These are phyloP conservation scores for Talaromyces nanjingensis DNA, from an alignment of 495 filamentous ascomycete genomes.

Conservation along the genomic window DNA sequence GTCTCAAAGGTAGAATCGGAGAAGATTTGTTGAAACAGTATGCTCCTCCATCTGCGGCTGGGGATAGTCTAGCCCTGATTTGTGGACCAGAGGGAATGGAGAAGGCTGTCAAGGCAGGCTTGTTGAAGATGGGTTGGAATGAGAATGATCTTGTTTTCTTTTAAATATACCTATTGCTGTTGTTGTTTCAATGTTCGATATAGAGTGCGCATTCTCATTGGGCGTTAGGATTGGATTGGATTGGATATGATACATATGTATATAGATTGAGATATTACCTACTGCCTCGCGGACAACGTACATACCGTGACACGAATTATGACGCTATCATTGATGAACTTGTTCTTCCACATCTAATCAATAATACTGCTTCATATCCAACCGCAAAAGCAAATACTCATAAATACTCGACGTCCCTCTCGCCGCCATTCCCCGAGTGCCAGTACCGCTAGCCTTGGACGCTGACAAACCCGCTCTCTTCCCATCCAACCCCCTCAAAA, in stretches of 20 bases:
- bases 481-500: constrained; percentile 37
- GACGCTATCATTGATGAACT: not conserved
- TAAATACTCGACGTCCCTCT: constrained; percentile 34
- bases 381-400: constrained; percentile 38
- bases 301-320: not conserved
- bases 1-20: constrained; percentile 62
- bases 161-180: constrained; percentile 24
- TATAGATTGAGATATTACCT: not conserved
- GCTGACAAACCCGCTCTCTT: constrained; percentile 30
- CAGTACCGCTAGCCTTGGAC: constrained; percentile 18
- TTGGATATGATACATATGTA: not conserved
- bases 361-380: constrained; percentile 47
- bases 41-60: constrained; percentile 28
- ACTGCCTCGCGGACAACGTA: not conserved
- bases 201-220: constrained; percentile 1
- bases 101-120: constrained; percentile 52
- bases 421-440: constrained; percentile 6
- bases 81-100: constrained; percentile 82
- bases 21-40: constrained; percentile 55
- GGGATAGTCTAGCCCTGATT: constrained; percentile 63
- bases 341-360: constrained; percentile 11
- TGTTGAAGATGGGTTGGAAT: constrained; percentile 66
- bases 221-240: not conserved
- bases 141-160: constrained; percentile 84
- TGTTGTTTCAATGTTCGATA: not conserved